Conservation (phyloP, 2,329 filamentous ascomycete genomes). For the Lomentospora prolificans region DNA sequence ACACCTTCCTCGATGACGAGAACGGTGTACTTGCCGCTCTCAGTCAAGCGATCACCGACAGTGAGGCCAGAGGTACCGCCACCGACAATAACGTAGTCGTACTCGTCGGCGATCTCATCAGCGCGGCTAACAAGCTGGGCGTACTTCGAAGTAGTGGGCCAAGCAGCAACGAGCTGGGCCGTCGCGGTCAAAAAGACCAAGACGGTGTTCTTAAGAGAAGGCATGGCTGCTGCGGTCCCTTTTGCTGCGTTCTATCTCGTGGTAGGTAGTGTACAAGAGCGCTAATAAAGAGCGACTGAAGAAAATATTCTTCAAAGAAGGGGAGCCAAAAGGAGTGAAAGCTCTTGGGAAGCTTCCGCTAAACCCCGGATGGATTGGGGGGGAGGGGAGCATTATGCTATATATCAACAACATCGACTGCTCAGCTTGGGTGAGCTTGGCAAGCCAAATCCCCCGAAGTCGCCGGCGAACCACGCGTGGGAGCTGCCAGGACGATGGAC, state of each 20-base stretch:
- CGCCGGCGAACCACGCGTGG: neutral
- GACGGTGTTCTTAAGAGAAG: neutral
- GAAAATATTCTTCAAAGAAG: neutral
- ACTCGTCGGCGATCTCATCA: constrained; percentile 6
- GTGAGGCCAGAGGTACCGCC: constrained; percentile 18
- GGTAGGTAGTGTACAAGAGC: neutral
- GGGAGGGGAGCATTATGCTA: neutral
- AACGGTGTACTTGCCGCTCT: constrained; percentile 7
- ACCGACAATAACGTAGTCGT: constrained; percentile 21
- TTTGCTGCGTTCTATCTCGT: no score
- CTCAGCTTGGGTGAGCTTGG: no score
- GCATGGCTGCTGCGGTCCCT: neutral
- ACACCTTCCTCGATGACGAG: constrained; percentile 7
- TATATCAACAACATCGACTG: neutral
- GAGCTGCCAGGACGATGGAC: neutral
- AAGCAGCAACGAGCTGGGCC: constrained; percentile 1
- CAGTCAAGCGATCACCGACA: constrained; percentile 6
- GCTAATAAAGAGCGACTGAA: neutral
- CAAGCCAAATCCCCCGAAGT: neutral
- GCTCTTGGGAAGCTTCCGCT: neutral
- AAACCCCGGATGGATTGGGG: neutral
- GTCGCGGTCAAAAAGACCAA: constrained; percentile 2
- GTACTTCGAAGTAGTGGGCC: constrained; percentile 6
- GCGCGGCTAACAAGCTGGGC: constrained; percentile 4
- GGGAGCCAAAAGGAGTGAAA: neutral